Conservation (phyloP, 345 rosid species). For the Schrenkiella parvula region DNA sequence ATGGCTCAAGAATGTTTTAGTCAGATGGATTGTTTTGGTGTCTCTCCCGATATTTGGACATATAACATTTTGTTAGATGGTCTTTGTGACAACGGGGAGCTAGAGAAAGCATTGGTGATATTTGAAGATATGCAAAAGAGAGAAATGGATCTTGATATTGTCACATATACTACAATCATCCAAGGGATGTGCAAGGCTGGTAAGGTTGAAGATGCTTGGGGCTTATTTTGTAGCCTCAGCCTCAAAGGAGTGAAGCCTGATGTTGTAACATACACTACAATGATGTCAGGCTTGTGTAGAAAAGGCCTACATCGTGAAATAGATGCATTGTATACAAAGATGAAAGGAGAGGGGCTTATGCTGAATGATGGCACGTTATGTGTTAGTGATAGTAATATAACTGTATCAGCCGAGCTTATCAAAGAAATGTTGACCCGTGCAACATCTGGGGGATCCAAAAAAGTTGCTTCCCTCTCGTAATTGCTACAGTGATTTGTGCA, state of each 20-base stretch:
- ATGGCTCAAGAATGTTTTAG: too few species aligned
- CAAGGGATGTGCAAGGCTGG: background rate
- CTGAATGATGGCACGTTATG: constrained; percentile 6
- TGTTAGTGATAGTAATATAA: constrained; percentile 4
- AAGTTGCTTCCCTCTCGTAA: background rate
- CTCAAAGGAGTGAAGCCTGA: background rate
- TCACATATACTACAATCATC: background rate
- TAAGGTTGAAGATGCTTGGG: background rate
- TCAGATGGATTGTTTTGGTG: too few species aligned
- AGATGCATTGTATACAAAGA: too few species aligned
- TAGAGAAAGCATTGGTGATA: background rate
- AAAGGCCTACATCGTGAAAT: background rate
- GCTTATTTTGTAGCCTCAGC: background rate
- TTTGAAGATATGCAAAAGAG: background rate
- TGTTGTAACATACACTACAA: background rate
- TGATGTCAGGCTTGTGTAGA: background rate
- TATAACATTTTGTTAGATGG: background rate
- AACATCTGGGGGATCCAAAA: background rate
- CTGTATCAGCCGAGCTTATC: constrained; percentile 1
- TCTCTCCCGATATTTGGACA: background rate
- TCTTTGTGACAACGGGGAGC: background rate
- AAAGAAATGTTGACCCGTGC: constrained; percentile 8
- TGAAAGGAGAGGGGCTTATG: background rate
- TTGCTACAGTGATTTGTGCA: background rate
- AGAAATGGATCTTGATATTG: background rate